Evolutionary conservation across 2,329 filamentous ascomycete genomes (phyloP), one percentile per base, ranked within the genome.

Genomic region (Clarireedia monteithiana): DNA sequence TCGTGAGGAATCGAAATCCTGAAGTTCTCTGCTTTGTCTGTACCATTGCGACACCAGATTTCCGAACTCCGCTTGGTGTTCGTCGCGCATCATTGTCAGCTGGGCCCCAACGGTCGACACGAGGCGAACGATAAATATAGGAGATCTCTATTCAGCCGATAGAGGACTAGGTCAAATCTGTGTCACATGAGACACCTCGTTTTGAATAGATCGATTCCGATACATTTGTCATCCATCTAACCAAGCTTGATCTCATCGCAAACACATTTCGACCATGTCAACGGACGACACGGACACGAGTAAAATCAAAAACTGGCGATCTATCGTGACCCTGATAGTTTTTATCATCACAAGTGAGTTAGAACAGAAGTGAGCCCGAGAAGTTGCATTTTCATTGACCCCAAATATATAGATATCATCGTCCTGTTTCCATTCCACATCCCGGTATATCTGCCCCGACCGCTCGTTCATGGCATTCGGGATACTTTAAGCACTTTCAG

Each of bases 371-470:
- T 9, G 10, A 3, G 7, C n/a, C 12, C 6, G 9, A 44, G 14
- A 47, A n/a, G 47, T 58, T 59, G 26, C 53, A 36, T 53, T 14
- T 48, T 30, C 12, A 12, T 34, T 34, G 12, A 23, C 20, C 20
- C 15, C 54, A 26, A 50, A 57, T 23, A 6, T 44, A 14, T 62
- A 89, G 85, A 89, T 69, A 71, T 88, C 50, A 74, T 82, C 44
- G 86, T 89, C 0, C 75, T 89, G 12, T 87, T 86, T 58, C 85
- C 85, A 0, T 88, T 86, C 59, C 76, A 83, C 56, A 72, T 89
- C 12, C 82, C 84, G 2, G 64, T 89, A 0, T 82, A 74, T 58
- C 49, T 88, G 1, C 86, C 86, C 12, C 73, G 75, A 55, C 56
- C 59, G 27, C 42, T 85, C 4, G 75, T 68, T 56, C 72, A 80